phyloP scores from a whole-genome alignment of 495 filamentous ascomycete species.

The Penicillium psychrofluorescens region DNA sequence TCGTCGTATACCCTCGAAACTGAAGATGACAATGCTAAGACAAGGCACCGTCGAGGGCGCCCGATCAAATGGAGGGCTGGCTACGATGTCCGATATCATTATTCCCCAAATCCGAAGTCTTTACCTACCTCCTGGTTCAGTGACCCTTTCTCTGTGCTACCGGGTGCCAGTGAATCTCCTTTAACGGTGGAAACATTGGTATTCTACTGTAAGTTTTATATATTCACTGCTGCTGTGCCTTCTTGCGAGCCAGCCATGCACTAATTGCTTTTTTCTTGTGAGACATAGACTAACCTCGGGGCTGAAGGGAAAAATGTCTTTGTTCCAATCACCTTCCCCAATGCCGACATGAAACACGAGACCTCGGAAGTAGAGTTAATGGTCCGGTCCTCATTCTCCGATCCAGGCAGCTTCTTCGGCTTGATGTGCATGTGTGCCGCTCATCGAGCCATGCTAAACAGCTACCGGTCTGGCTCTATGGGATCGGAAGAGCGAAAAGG shows the following conservation, averaged over 20 bases:
- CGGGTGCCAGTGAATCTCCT: conserved; percentile 17
- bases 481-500: background rate
- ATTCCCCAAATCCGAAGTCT: conserved; percentile 9
- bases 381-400: conserved; percentile 24
- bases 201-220: conserved; percentile 23
- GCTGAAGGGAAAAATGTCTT: conserved; percentile 24
- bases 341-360: conserved; percentile 12
- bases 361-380: conserved; percentile 19
- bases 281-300: background rate
- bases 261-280: too few relatives aligned
- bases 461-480: conserved; percentile 8
- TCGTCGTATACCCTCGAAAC: background rate
- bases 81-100: conserved; percentile 4
- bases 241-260: too few relatives aligned
- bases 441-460: conserved; percentile 22
- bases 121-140: conserved; percentile 21
- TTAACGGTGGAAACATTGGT: conserved; percentile 17
- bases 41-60: conserved; percentile 7
- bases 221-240: background rate
- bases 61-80: conserved; percentile 12
- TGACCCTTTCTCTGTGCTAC: conserved; percentile 25
- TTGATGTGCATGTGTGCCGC: conserved; percentile 32
- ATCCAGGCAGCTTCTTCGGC: conserved; percentile 28
- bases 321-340: conserved; percentile 31
- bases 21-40: background rate